Evolutionary conservation across 1,284 basidiomycete species (phyloP), one percentile per base, ranked within the genome.

Genomic region (Fomitiporia mediterranea): DNA sequence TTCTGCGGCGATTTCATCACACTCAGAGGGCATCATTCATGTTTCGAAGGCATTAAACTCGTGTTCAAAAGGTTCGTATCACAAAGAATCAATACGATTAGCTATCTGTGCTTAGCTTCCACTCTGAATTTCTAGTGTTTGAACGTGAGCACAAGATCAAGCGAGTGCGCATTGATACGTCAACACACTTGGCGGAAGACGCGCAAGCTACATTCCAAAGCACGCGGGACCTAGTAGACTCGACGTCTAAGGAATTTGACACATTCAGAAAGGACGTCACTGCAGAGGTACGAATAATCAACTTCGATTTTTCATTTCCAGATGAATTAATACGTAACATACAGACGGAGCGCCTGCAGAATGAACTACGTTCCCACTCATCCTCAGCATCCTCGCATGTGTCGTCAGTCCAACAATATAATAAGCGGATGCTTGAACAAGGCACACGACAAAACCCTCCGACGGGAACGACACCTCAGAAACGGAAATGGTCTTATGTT

Each of bases 381-480:
- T 69, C 70, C 38, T 64, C 69, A 17, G 69, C 75, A 0, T 66
- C 66, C 9, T 65, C 68, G 6, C 73, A 79, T 21, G 64, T 89
- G 3, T 66, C 73, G 1, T 69, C 73, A 4, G 67, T 87, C 17
- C 76, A 79, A 43, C 71, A 78, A 34, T 75, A 75, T 0, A 77
- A 78, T 5, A 71, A 76, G 32, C 70, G 72, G 9, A 70, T 91
- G n/a, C 63, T 77, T 3, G 77, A 81, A 23, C 72, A 83, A 53
- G 87, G 84, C 4, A 75, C 79, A 2, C 76, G 72, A 55, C 81
- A 84, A 55, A 88, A 89, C 62, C 66, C 70, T 28, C 70, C 84
- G 2, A 87, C 83, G 8, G 89, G 88, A 7, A 70, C 70, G 53
- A 91, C 89, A 3, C 89, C 89, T 25, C 79, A 78, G 42, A 91